Percentiles rank a stretch among this genome's conserved stretches.
phyloP scores from a whole-genome alignment of 2,329 filamentous ascomycete genomes.

The Fusarium nematophilum region DNA sequence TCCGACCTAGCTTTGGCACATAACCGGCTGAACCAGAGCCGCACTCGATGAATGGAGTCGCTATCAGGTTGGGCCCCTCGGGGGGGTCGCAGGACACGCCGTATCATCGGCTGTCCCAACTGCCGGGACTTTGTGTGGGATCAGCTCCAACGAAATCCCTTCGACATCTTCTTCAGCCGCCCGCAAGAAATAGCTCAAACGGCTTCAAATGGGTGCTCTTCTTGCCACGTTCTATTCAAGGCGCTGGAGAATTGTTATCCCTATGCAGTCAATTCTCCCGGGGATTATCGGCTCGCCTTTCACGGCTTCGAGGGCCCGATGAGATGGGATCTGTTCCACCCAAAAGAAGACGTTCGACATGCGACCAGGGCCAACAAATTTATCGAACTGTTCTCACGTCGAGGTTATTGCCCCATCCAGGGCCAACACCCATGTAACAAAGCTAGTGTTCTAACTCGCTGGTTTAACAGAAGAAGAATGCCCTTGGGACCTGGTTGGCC shows the following conservation, averaged over 20 bases:
- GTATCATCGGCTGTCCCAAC: neutral
- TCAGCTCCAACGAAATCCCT: neutral
- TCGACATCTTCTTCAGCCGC: neutral
- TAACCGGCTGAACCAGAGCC: too few relatives aligned
- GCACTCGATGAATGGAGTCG: too few relatives aligned
- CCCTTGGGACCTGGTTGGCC: slow-evolving; percentile 6
- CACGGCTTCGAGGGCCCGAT: slow-evolving; percentile 14
- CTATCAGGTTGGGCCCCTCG: too few relatives aligned
- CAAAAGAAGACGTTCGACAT: neutral
- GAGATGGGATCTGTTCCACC: slow-evolving; percentile 3
- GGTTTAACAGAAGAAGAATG: neutral
- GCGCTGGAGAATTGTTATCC: slow-evolving; percentile 2
- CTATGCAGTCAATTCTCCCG: neutral
- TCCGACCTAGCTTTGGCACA: too few relatives aligned
- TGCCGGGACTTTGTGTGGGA: slow-evolving; percentile 13
- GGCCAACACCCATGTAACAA: neutral
- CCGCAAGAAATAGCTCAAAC: neutral
- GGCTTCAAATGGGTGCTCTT: neutral
- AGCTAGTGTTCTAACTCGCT: neutral
- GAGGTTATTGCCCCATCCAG: neutral
- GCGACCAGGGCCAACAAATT: neutral
- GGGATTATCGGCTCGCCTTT: neutral
- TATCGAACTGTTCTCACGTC: neutral
- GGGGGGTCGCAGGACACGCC: neutral
- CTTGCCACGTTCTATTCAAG: neutral